phyloP scores from a whole-genome alignment of 768 basidiomycete species.

The Holtermannia corniformis region DNA sequence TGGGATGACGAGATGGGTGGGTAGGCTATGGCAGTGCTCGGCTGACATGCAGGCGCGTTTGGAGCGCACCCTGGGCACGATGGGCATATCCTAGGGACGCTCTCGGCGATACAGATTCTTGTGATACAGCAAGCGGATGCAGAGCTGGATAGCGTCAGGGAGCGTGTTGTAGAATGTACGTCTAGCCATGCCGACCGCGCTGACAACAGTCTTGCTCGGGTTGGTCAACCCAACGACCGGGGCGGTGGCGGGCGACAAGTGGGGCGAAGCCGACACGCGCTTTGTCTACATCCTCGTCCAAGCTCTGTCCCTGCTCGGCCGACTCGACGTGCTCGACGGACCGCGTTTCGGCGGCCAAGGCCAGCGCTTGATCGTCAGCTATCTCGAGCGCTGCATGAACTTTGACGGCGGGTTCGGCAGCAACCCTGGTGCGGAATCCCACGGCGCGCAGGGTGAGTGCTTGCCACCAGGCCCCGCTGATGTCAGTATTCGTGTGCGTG shows the following conservation, averaged over 20 bases:
- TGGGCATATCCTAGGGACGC: constrained; percentile 72
- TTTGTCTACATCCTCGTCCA: constrained; percentile 82
- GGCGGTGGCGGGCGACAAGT: constrained; percentile 77
- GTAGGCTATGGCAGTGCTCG: constrained; percentile 11
- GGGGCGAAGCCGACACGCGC: constrained; percentile 86
- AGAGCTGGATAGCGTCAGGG: constrained; percentile 25
- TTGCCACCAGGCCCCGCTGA: background rate
- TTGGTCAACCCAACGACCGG: constrained; percentile 72
- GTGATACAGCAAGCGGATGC: constrained; percentile 66
- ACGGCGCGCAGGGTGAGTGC: constrained; percentile 71
- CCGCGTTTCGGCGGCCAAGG: constrained; percentile 11
- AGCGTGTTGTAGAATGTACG: constrained; percentile 66
- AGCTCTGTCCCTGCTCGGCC: constrained; percentile 69
- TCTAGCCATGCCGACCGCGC: constrained; percentile 8
- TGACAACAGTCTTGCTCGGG: constrained; percentile 61
- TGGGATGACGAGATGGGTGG: constrained; percentile 84
- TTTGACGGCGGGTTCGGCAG: constrained; percentile 94
- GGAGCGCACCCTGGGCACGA: constrained; percentile 91
- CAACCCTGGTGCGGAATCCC: constrained; percentile 76
- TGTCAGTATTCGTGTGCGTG: constrained; percentile 75
- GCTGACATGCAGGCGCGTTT: constrained; percentile 60
- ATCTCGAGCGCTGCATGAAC: constrained; percentile 71
- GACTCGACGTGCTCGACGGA: constrained; percentile 57
- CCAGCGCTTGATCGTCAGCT: constrained; percentile 45
- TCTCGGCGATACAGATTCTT: constrained; percentile 87